Percentiles rank a stretch among this genome's conserved stretches.
Evolutionary conservation across 176 grass and related monocot species (phyloP).

Genomic region (Typha latifolia): DNA sequence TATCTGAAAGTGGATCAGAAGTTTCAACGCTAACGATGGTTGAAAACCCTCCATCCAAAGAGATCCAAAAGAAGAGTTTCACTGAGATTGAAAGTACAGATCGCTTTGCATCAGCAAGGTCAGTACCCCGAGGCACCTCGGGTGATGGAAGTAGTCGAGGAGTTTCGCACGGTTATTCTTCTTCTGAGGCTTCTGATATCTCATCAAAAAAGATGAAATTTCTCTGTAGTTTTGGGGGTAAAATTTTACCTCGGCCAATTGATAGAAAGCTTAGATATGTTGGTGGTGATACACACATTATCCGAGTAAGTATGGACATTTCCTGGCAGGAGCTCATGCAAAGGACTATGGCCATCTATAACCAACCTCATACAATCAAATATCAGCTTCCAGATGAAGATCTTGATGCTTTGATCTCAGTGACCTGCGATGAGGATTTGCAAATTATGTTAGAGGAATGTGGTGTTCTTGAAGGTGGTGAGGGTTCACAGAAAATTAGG

Average conservation of each 20-base stretch:
- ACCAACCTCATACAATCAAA: conserved; percentile 65
- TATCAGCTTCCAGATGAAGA: conserved; percentile 92
- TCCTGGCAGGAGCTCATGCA: conserved; percentile 78
- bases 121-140: conserved; percentile 31
- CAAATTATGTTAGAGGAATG: conserved; percentile 95
- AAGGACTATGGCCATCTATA: conserved; percentile 62
- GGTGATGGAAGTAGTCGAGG: conserved; percentile 37
- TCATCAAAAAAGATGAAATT: conserved; percentile 60
- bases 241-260: conserved; percentile 84
- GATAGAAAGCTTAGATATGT: conserved; percentile 95
- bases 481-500: conserved; percentile 78
- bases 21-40: conserved; percentile 32
- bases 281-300: conserved; percentile 89
- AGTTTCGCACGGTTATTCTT: conserved; percentile 45
- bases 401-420: conserved; percentile 79
- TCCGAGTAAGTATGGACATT: conserved; percentile 59
- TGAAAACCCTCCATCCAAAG: conserved; percentile 27
- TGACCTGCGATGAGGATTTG: conserved; percentile 79
- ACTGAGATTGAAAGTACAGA: conserved; percentile 48
- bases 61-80: conserved; percentile 33
- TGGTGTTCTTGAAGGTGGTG: conserved; percentile 46
- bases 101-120: conserved; percentile 44
- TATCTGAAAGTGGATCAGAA: conserved; percentile 42
- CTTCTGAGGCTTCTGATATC: conserved; percentile 57
- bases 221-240: conserved; percentile 91